These are phyloP conservation scores for Alternaria postmessia DNA, from an alignment of 2,329 filamentous ascomycete genomes.

Conservation along the genomic window DNA sequence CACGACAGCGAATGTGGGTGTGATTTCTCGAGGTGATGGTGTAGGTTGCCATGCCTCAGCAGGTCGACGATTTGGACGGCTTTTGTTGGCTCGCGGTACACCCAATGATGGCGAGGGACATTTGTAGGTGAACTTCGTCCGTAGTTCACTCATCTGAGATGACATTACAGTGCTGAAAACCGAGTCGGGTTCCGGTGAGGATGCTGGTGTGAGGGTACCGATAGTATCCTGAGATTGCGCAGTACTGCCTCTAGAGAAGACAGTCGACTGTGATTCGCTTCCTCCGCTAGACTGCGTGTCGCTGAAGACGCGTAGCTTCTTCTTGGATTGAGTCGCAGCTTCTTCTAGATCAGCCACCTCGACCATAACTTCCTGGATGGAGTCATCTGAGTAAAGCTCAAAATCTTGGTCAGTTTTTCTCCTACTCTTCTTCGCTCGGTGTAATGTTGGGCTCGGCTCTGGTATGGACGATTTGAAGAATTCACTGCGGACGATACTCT, in stretches of 20 bases:
- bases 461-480: slow-evolving; percentile 53
- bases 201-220: slow-evolving; percentile 42
- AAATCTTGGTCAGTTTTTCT: slow-evolving; percentile 51
- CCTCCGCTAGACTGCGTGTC: slow-evolving; percentile 31
- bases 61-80: slow-evolving; percentile 14
- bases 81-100: slow-evolving; percentile 8
- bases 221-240: slow-evolving; percentile 36
- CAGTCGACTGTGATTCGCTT: slow-evolving; percentile 41
- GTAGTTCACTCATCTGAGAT: slow-evolving; percentile 40
- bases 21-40: slow-evolving; percentile 12
- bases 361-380: slow-evolving; percentile 54
- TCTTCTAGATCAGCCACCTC: slow-evolving; percentile 46
- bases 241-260: slow-evolving; percentile 32
- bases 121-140: slow-evolving; percentile 43
- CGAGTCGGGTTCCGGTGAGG: slow-evolving; percentile 41
- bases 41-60: slow-evolving; percentile 18
- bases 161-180: slow-evolving; percentile 38
- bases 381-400: slow-evolving; percentile 59
- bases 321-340: slow-evolving; percentile 38
- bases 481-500: slow-evolving; percentile 52
- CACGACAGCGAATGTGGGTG: background rate
- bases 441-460: slow-evolving; percentile 53
- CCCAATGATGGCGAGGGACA: slow-evolving; percentile 12
- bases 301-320: slow-evolving; percentile 45
- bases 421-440: slow-evolving; percentile 42